Conservation (phyloP, 1,139 yeast genomes). For the Candida neerlandica region DNA sequence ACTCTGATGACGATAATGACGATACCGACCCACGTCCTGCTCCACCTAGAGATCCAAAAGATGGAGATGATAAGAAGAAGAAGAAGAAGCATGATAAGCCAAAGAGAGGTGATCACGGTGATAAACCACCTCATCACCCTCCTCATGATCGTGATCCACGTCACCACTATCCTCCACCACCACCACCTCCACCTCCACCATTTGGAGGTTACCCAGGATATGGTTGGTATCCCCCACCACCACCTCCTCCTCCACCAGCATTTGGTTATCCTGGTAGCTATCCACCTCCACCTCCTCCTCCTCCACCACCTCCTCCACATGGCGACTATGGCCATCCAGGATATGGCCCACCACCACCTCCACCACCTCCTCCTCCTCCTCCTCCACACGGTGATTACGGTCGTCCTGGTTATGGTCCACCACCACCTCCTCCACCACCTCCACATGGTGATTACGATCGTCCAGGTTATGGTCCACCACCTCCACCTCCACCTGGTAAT, state of each 20-base stretch:
- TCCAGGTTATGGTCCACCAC: background rate
- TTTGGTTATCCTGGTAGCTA: conserved; percentile 5
- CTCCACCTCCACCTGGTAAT: background rate
- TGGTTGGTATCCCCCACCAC: background rate
- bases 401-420: background rate
- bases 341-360: background rate
- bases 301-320: conserved; percentile 12
- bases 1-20: conserved; percentile 1
- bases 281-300: conserved; percentile 9
- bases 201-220: background rate
- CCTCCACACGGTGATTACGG: background rate
- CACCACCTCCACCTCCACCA: conserved; percentile 8
- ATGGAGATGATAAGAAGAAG: too few relatives aligned
- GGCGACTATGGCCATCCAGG: background rate
- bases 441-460: background rate
- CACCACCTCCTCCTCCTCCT: conserved; percentile 1
- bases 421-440: background rate
- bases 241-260: conserved; percentile 9
- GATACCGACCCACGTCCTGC: background rate
- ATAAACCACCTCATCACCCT: background rate
- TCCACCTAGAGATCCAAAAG: background rate
- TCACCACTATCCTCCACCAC: conserved; percentile 6
- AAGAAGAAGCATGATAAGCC: too few relatives aligned
- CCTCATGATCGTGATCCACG: background rate
- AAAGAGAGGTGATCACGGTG: too few relatives aligned